Percentiles rank a stretch among this genome's conserved stretches.
phyloP scores from a whole-genome alignment of 2,329 filamentous ascomycete genomes.

The Talaromyces funiculosus region DNA sequence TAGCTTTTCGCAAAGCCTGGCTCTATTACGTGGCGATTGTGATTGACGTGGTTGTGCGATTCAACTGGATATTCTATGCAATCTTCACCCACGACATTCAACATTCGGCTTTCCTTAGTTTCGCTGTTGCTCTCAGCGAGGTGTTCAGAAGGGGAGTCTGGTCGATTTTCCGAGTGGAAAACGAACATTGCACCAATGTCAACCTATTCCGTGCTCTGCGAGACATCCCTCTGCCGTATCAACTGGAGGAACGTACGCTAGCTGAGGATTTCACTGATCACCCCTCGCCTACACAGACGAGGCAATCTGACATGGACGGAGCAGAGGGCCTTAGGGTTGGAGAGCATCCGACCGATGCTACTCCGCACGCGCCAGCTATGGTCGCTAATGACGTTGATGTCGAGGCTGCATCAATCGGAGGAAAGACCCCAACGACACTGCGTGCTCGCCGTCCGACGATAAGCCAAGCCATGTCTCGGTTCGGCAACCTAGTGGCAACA shows the following conservation, averaged over 20 bases:
- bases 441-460: slow-evolving; percentile 24
- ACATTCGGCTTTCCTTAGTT: slow-evolving; percentile 76
- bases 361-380: neutral
- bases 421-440: slow-evolving; percentile 21
- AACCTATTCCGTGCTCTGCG: slow-evolving; percentile 81
- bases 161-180: slow-evolving; percentile 91
- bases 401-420: slow-evolving; percentile 21
- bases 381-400: slow-evolving; percentile 21
- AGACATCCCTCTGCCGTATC: slow-evolving; percentile 81
- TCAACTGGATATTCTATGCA: slow-evolving; percentile 91
- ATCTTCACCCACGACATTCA: slow-evolving; percentile 75
- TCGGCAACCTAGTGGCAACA: slow-evolving; percentile 66
- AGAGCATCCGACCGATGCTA: neutral
- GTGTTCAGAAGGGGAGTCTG: slow-evolving; percentile 82
- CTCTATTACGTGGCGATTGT: slow-evolving; percentile 82
- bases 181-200: slow-evolving; percentile 94
- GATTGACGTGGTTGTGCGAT: slow-evolving; percentile 77
- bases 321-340: slow-evolving; percentile 1
- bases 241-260: slow-evolving; percentile 28
- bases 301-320: slow-evolving; percentile 3
- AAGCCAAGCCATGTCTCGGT: slow-evolving; percentile 41
- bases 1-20: slow-evolving; percentile 73
- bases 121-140: slow-evolving; percentile 71
- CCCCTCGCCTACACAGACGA: slow-evolving; percentile 14
- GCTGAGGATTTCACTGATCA: slow-evolving; percentile 15